Conservation (phyloP, 768 basidiomycete species). For the Termitomyces sp. region DNA sequence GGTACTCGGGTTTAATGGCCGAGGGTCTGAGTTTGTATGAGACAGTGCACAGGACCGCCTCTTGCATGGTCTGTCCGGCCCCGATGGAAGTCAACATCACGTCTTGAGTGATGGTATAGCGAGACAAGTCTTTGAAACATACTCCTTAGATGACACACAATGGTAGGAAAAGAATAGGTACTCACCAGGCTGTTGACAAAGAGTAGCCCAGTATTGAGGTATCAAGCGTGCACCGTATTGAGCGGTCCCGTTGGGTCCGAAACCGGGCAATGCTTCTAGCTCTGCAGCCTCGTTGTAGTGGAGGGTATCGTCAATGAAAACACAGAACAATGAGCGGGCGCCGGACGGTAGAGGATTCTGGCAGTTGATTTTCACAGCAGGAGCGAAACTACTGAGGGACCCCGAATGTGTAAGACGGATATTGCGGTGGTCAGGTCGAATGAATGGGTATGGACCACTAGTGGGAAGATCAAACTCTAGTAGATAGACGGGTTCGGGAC, state of each 20-base stretch:
- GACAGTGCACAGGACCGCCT: conserved; percentile 11
- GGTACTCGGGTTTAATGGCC: conserved; percentile 1
- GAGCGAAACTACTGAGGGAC: conserved; percentile 10
- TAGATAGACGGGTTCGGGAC: conserved; percentile 4
- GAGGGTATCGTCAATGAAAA: conserved; percentile 17
- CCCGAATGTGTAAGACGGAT: conserved; percentile 13
- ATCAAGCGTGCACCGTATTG: conserved; percentile 16
- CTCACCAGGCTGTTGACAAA: conserved; percentile 18
- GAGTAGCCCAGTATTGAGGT: conserved; percentile 19
- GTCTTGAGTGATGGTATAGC: conserved; percentile 20
- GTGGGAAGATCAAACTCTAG: conserved; percentile 4
- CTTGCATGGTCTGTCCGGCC: conserved; percentile 8
- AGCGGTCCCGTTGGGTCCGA: not conserved
- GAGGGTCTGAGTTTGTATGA: conserved; percentile 11
- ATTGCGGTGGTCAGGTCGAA: conserved; percentile 4
- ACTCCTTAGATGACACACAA: not conserved
- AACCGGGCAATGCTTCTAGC: conserved; percentile 7
- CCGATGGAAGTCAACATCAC: conserved; percentile 8
- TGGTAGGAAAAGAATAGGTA: not conserved
- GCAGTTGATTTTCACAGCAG: conserved; percentile 17
- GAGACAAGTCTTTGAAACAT: conserved; percentile 14
- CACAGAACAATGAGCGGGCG: conserved; percentile 17
- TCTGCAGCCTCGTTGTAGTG: conserved; percentile 19
- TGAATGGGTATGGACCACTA: conserved; percentile 1
- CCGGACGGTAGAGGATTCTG: conserved; percentile 10